Conservation (phyloP, 2,329 filamentous ascomycete species). For the Paracoccidioides lutzii region DNA sequence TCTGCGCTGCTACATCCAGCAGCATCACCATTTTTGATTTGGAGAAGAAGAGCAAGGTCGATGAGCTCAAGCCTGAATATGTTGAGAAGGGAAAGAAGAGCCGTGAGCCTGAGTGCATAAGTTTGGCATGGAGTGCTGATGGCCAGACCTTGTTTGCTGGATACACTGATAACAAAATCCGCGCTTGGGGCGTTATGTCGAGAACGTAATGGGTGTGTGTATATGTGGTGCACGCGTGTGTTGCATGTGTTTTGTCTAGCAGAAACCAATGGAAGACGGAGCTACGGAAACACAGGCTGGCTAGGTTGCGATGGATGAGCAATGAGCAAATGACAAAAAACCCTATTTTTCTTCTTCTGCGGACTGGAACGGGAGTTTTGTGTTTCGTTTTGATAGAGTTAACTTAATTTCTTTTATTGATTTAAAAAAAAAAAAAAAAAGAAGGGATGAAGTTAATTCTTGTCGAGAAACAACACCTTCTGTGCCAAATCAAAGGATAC, state of each 20-base stretch:
- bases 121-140: constrained; percentile 93
- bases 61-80: constrained; percentile 98
- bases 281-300: neutral
- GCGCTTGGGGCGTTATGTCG: constrained; percentile 95
- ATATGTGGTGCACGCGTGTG: constrained; percentile 5
- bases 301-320: constrained; percentile 3
- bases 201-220: constrained; percentile 50
- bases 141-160: constrained; percentile 98
- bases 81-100: constrained; percentile 95
- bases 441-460: neutral
- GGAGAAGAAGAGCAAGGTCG: constrained; percentile 99
- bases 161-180: constrained; percentile 99
- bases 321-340: constrained; percentile 2
- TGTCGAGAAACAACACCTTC: neutral
- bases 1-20: constrained; percentile 92
- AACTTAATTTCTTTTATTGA: neutral
- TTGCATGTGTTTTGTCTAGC: neutral
- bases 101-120: constrained; percentile 96
- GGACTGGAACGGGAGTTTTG: neutral
- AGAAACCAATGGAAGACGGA: neutral
- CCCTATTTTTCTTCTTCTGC: neutral
- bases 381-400: constrained; percentile 1
- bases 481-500: neutral
- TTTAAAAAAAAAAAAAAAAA: neutral
- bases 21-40: constrained; percentile 99